Evolutionary conservation across 257 asterid genomes (phyloP).

Genomic region (Hygrophila difformis): DNA sequence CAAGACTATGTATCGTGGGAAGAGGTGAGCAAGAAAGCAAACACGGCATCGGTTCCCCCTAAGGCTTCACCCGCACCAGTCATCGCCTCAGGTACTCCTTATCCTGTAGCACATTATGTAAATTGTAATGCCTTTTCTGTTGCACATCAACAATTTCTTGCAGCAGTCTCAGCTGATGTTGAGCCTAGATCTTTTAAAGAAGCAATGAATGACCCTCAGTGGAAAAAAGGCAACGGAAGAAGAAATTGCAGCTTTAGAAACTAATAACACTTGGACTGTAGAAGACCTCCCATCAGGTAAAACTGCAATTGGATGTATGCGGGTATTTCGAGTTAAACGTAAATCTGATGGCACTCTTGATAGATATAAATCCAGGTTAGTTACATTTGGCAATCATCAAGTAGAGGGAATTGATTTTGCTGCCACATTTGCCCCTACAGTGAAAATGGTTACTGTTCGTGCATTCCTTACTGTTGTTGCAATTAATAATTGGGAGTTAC

Average conservation of each 20-base stretch:
- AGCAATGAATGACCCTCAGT: not conserved
- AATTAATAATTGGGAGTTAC: not conserved
- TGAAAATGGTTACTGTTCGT: constrained; percentile 4
- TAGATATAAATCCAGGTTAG: not conserved
- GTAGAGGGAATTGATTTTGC: constrained; percentile 10
- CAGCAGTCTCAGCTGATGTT: not conserved
- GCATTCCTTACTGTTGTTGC: not conserved
- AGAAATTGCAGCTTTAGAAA: constrained; percentile 7
- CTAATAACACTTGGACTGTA: constrained; percentile 1
- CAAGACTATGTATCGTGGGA: no score
- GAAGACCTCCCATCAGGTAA: not conserved
- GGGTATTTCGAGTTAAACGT: constrained; percentile 13
- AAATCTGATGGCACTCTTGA: not conserved
- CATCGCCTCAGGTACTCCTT: no score
- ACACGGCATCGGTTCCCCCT: no score
- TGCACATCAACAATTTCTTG: not conserved
- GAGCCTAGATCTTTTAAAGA: not conserved
- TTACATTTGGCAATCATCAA: not conserved
- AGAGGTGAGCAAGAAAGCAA: no score
- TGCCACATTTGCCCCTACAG: not conserved
- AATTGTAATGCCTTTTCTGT: not conserved
- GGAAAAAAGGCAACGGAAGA: constrained; percentile 1
- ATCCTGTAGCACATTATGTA: no score
- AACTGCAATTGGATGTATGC: constrained; percentile 1
- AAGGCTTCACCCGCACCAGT: no score